A percentile compares a stretch with the other conserved stretches of the same genome.
phyloP scores from a whole-genome alignment of 768 basidiomycete genomes.

The Xerocomus brunneocitrinus region DNA sequence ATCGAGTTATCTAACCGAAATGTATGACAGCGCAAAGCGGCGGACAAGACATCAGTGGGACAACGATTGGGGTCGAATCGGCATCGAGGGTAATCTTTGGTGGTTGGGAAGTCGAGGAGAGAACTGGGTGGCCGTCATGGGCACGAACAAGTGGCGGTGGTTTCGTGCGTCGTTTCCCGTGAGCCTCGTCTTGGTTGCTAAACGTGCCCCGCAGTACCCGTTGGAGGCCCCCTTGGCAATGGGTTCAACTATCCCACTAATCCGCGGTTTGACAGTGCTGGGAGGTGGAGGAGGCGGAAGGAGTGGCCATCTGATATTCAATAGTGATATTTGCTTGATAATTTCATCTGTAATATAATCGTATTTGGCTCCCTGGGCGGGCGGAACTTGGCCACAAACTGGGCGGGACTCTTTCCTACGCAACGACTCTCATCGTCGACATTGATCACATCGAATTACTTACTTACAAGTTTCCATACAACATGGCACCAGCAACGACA shows the following conservation, averaged over 20 bases:
- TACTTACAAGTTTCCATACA: not conserved
- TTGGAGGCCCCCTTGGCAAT: conserved; percentile 52
- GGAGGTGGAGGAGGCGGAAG: conserved; percentile 57
- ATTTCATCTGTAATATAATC: not conserved
- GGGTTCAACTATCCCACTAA: conserved; percentile 65
- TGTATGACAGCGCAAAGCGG: conserved; percentile 44
- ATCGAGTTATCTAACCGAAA: not conserved
- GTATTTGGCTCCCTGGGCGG: not conserved
- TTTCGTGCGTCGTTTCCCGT: conserved; percentile 53
- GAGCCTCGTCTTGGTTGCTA: not conserved
- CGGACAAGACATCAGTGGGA: conserved; percentile 55
- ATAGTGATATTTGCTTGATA: conserved; percentile 30
- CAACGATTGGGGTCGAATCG: conserved; percentile 73
- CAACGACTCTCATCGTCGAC: too few species aligned
- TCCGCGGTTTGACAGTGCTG: conserved; percentile 67
- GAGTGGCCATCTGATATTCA: conserved; percentile 70
- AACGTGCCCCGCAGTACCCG: conserved; percentile 33
- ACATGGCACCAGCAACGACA: conserved; percentile 25
- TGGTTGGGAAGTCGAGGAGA: conserved; percentile 58
- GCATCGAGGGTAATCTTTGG: conserved; percentile 83
- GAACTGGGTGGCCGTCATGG: conserved; percentile 86
- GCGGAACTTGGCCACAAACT: conserved; percentile 16
- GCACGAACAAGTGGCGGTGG: conserved; percentile 63
- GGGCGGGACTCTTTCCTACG: too few species aligned
- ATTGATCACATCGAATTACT: not conserved